Evolutionary conservation across 352 stramenopile species (phyloP).

Genomic region (Phytophthora lateralis): DNA sequence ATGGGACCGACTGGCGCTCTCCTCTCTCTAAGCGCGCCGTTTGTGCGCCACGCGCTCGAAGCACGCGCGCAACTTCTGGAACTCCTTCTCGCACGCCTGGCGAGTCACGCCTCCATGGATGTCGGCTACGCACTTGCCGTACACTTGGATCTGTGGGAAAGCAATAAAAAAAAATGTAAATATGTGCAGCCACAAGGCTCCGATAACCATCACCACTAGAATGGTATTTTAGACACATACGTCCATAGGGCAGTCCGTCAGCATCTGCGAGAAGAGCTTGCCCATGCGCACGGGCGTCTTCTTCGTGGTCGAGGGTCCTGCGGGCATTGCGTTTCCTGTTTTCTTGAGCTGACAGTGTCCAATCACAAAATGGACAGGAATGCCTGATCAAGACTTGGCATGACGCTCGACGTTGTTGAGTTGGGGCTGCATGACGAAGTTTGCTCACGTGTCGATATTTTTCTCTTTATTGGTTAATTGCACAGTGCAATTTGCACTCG

Average conservation of each 20-base stretch:
- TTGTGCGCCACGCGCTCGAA: slow-evolving; percentile 58
- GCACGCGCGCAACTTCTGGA: slow-evolving; percentile 72
- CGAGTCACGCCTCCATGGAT: slow-evolving; percentile 58
- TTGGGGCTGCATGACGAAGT: not conserved
- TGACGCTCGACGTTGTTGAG: not conserved
- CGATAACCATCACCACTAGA: not conserved
- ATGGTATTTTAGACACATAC: slow-evolving; percentile 35
- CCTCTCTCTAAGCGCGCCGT: slow-evolving; percentile 31
- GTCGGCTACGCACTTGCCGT: slow-evolving; percentile 76
- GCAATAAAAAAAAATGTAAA: not conserved
- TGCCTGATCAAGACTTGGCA: not conserved
- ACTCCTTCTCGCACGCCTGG: slow-evolving; percentile 70
- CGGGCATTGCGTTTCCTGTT: slow-evolving; percentile 16
- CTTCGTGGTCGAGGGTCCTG: slow-evolving; percentile 20
- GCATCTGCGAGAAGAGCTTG: slow-evolving; percentile 73
- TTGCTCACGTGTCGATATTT: slow-evolving; percentile 21
- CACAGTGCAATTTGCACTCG: too few relatives aligned
- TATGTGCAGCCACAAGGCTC: not conserved
- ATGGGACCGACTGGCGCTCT: not conserved
- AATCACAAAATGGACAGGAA: slow-evolving; percentile 17
- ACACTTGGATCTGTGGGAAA: slow-evolving; percentile 69
- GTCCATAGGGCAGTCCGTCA: slow-evolving; percentile 64
- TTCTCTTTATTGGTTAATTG: slow-evolving; percentile 13
- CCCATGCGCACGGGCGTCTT: slow-evolving; percentile 63
- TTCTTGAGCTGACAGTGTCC: not conserved